Conservation (phyloP, 2,329 filamentous ascomycete species). For the Pseudogymnoascus sp. region DNA sequence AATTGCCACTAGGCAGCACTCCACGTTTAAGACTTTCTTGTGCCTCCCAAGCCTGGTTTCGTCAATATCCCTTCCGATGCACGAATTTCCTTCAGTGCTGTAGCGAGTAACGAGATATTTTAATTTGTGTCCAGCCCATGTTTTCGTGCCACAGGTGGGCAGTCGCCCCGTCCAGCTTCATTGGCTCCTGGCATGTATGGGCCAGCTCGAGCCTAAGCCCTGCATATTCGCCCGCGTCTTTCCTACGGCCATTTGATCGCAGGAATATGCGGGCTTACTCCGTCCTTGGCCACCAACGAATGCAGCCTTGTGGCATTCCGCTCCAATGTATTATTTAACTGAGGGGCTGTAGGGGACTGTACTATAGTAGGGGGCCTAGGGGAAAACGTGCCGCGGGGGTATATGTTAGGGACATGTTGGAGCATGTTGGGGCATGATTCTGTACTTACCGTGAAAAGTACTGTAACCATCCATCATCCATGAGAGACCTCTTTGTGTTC, state of each 20-base stretch:
- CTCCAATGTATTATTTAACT: neutral
- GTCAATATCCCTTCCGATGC: neutral
- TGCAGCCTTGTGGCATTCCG: conserved; percentile 9
- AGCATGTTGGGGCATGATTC: neutral
- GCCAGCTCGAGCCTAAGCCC: neutral
- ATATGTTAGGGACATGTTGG: too few species aligned
- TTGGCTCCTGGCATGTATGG: conserved; percentile 7
- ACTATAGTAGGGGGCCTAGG: neutral
- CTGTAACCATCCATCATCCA: neutral
- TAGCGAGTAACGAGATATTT: neutral
- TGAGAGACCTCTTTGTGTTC: neutral
- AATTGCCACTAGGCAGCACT: conserved; percentile 1
- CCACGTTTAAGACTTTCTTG: conserved; percentile 2
- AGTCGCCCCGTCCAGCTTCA: conserved; percentile 4
- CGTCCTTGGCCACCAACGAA: neutral
- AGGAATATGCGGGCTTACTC: conserved; percentile 6
- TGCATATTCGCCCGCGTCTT: neutral
- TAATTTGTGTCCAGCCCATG: conserved; percentile 3
- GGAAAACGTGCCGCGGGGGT: neutral
- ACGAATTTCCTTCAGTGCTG: neutral
- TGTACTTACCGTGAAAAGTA: neutral
- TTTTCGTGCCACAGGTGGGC: conserved; percentile 3
- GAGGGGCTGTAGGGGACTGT: neutral
- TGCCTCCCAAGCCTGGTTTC: neutral
- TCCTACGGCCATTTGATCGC: neutral